These are phyloP conservation scores for Aspergillus sojae DNA, from an alignment of 2,329 filamentous ascomycete species.

Conservation along the genomic window DNA sequence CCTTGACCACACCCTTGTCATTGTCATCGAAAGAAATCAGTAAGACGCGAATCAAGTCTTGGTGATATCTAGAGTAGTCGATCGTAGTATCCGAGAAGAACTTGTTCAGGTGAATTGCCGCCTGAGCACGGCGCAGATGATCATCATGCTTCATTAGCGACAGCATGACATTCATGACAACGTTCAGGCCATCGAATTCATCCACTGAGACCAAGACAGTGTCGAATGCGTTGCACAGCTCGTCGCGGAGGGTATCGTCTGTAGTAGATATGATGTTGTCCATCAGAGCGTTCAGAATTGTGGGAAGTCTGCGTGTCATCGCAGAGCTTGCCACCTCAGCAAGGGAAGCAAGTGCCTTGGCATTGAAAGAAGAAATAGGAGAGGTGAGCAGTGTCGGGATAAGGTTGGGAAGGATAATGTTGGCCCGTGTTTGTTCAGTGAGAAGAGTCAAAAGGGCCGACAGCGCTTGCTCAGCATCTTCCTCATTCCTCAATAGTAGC, in stretches of 20 bases:
- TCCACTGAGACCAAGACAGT: slow-evolving; percentile 90
- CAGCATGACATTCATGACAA: slow-evolving; percentile 90
- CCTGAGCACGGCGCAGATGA: slow-evolving; percentile 77
- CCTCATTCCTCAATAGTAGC: slow-evolving; percentile 81
- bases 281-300: slow-evolving; percentile 90
- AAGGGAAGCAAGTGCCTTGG: slow-evolving; percentile 86
- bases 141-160: slow-evolving; percentile 89
- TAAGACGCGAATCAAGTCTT: slow-evolving; percentile 87
- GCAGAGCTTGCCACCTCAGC: slow-evolving; percentile 86
- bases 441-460: slow-evolving; percentile 90
- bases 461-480: slow-evolving; percentile 87
- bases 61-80: slow-evolving; percentile 94
- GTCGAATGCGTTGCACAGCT: slow-evolving; percentile 81
- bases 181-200: slow-evolving; percentile 93
- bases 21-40: slow-evolving; percentile 90
- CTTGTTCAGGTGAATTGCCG: slow-evolving; percentile 76
- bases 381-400: slow-evolving; percentile 89
- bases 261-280: slow-evolving; percentile 78
- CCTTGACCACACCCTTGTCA: slow-evolving; percentile 81
- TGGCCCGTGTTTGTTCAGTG: slow-evolving; percentile 89
- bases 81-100: slow-evolving; percentile 82
- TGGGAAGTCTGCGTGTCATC: slow-evolving; percentile 87
- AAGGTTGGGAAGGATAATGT: slow-evolving; percentile 94
- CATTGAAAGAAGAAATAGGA: slow-evolving; percentile 93
- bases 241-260: slow-evolving; percentile 71